Base-by-base conservation (phyloP, 352 stramenopile genomes). In the Globisporangium echinulatum region DNA sequence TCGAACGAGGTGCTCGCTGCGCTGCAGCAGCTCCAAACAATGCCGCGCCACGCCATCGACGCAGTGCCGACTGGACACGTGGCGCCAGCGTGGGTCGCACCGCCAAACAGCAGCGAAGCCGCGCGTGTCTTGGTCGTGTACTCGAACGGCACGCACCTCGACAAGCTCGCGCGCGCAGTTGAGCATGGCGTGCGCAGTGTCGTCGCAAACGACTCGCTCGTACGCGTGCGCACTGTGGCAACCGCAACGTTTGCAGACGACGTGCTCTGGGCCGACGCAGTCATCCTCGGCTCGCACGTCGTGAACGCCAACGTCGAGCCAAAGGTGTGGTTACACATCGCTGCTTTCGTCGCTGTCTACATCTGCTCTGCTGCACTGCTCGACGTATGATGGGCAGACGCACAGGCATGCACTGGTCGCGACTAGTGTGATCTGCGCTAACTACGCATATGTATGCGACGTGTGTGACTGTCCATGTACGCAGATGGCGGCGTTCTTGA, bases 291-390 rank as follows among this genome's bases (percentile, higher is more conserved):
- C 43, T 83, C 77, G 13, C 82, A 92, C 48, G 87, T 96, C 17
- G 74, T 92, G 39, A 94, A 96, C 61, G 87, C 85, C 43, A 96
- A 96, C 62, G 76, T 96, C 10, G 85, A 96, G 59, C 83, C 87
- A 7, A 83, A 90, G 70, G 80, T 88, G 58, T 17, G 72, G 52
- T 3, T 36, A 13, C 42, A 37, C 19, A 13, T 56, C 19, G n/a
- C 43, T 9, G 10, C 37, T 42, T 56, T 33, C 25, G 25, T 33
- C 25, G 25, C 25, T 33, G 25, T 33, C 25, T 33, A 33, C 25
- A 33, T 33, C 25, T 33, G 25, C 25, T 33, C 25, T 33, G 25
- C 25, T 33, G 25, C 25, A 33, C 25, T 33, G 25, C 2, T 33
- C 25, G 25, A 33, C 11, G 54, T 37, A 8, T 51, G 25, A 50